These are phyloP conservation scores for Raphanus hybrid DNA, from an alignment of 441 rosid species.

Conservation along the genomic window DNA sequence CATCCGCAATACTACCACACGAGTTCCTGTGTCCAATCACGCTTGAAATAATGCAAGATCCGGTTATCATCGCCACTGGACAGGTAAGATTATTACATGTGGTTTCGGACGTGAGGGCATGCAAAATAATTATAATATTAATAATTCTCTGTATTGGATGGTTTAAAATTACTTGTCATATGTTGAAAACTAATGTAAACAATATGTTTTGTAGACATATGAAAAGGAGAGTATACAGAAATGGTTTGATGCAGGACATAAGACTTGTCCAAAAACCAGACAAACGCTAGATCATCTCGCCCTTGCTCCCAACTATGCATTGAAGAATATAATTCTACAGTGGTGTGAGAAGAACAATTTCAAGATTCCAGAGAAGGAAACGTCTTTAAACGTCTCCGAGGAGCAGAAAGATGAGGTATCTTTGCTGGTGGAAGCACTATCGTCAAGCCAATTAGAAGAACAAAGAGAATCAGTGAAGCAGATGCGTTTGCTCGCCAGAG, in stretches of 20 bases:
- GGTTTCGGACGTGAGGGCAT: too few relatives aligned
- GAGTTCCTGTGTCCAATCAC: conserved; percentile 88
- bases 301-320: conserved; percentile 75
- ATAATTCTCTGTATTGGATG: background rate
- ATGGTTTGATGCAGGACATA: conserved; percentile 76
- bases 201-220: conserved; percentile 52
- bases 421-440: conserved; percentile 54
- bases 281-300: conserved; percentile 61
- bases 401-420: conserved; percentile 53
- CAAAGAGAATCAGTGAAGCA: conserved; percentile 59
- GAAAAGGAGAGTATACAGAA: conserved; percentile 80
- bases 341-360: conserved; percentile 80
- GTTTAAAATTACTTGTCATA: background rate
- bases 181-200: conserved; percentile 12
- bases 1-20: conserved; percentile 59
- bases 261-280: conserved; percentile 84
- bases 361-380: conserved; percentile 56
- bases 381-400: background rate
- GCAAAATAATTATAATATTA: too few relatives aligned
- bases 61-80: conserved; percentile 80
- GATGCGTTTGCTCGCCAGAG: conserved; percentile 66
- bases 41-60: conserved; percentile 78
- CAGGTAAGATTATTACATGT: conserved; percentile 52
- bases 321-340: conserved; percentile 67
- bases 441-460: conserved; percentile 52